Evolutionary conservation across 192 early-diverging fungal genomes (phyloP), one percentile per base, ranked within the genome.

Genomic region (Phycomyces nitens): DNA sequence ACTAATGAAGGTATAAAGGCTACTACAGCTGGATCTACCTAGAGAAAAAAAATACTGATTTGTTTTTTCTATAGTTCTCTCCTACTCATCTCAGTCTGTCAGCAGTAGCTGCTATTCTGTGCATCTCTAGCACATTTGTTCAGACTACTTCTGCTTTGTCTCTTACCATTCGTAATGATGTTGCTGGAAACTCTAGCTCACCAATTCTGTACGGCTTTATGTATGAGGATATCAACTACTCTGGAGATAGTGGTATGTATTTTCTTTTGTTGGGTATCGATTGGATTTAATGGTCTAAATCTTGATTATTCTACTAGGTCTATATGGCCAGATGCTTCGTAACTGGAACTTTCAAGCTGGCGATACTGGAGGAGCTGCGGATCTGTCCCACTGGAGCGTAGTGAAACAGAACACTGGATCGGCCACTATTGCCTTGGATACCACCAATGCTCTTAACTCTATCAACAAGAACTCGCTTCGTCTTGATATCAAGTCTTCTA

Each of bases 181-280:
- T 65, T 42, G 42, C 64, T 40, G 69, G 69, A 34, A 70, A 70
- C 39, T 44, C 68, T n/a, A 64, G 53, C 18, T 59, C 27, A 5
- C 54, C 69, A 18, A 70, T 49, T 27, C 23, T 70, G 27, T 70
- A 70, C 26, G 69, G 69, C 5, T 64, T 56, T 34, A 66, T 70
- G 63, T 70, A 64, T 49, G 69, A 70, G 10, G 66, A 70, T 27
- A 66, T 70, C 29, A 70, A 70, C 26, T 56, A 42, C 26, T 44
- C 29, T 22, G 69, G 69, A 5, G 69, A 70, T 18, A 67, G 69
- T 49, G 69, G 69, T 66, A 34, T 34, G 29, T 34, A 34, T 34
- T 7, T 34, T 7, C 29, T 34, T 15, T 53, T 42, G 24, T 14
- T 18, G 15, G 12, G 5, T n/a, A n/a, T n/a, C n/a, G n/a, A n/a